Conservation (phyloP, 1,284 basidiomycete genomes). For the Cryptococcus sp. region DNA sequence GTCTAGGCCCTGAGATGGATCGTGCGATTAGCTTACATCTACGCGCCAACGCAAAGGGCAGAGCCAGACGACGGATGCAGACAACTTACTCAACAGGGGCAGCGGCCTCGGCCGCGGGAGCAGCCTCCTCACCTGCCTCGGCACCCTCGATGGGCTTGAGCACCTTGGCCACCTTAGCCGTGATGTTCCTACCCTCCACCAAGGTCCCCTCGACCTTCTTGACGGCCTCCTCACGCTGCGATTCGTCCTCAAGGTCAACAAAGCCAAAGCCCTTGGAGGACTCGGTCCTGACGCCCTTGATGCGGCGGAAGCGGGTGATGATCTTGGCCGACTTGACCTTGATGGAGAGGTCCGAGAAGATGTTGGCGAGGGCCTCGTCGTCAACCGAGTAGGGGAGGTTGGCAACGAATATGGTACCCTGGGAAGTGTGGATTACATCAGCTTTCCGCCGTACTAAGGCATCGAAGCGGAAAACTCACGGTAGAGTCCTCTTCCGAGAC, state of each 20-base stretch:
- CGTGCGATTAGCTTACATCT: no score
- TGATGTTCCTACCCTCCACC: conserved; percentile 70
- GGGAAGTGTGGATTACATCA: conserved; percentile 57
- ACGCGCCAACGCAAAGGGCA: no score
- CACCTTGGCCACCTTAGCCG: conserved; percentile 73
- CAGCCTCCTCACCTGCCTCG: conserved; percentile 13
- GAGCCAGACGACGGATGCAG: no score
- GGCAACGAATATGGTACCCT: conserved; percentile 86
- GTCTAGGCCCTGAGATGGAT: background rate
- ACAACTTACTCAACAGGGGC: no score
- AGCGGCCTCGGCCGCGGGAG: conserved; percentile 10
- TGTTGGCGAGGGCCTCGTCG: conserved; percentile 66
- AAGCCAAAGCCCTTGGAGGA: conserved; percentile 88
- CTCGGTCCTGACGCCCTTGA: conserved; percentile 50
- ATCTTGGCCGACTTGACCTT: conserved; percentile 77
- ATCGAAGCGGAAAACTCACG: conserved; percentile 20
- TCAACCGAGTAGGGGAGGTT: conserved; percentile 90
- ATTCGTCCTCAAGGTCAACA: conserved; percentile 80
- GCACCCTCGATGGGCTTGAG: conserved; percentile 43
- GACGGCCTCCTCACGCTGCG: conserved; percentile 81
- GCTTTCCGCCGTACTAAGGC: background rate
- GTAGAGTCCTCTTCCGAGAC: conserved; percentile 62
- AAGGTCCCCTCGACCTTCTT: conserved; percentile 73
- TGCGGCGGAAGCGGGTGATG: conserved; percentile 60
- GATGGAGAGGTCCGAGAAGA: conserved; percentile 81